Conservation (phyloP, 148 eudicot genomes). For the Oxyria digyna region DNA sequence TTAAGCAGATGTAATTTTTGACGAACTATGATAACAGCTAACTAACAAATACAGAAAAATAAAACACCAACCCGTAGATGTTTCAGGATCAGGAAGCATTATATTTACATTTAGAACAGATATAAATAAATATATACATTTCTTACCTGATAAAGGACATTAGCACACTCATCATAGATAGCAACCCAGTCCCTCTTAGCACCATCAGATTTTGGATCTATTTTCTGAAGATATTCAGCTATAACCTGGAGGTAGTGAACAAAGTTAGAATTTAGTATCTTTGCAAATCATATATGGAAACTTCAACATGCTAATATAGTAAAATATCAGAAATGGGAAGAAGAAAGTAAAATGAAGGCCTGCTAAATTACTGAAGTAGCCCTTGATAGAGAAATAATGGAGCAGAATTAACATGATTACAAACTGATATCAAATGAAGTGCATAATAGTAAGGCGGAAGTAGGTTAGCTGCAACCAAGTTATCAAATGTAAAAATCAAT, state of each 20-base stretch:
- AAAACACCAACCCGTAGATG: background rate
- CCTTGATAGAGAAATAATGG: background rate
- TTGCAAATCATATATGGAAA: background rate
- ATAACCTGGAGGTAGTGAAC: slow-evolving; percentile 46
- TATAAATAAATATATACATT: background rate
- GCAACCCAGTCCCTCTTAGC: slow-evolving; percentile 99
- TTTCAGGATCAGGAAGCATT: background rate
- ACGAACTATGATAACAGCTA: background rate
- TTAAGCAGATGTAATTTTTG: too few species aligned
- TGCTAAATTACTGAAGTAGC: background rate
- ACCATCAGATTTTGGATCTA: slow-evolving; percentile 99
- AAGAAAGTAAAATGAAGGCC: background rate
- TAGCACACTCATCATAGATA: slow-evolving; percentile 97
- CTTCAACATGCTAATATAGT: background rate
- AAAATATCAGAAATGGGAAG: background rate
- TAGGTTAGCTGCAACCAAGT: background rate
- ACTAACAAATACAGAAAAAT: background rate
- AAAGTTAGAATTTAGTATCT: slow-evolving; percentile 3
- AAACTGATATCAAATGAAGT: background rate
- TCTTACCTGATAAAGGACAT: slow-evolving; percentile 76
- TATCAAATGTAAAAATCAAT: background rate
- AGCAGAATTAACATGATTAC: background rate
- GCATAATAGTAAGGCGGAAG: background rate
- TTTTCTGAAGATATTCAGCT: slow-evolving; percentile 94
- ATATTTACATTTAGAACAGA: background rate